A percentile compares a stretch with the other conserved stretches of the same genome.
phyloP scores from a whole-genome alignment of 495 filamentous ascomycete species.

The Penicillium atrosanguineum region DNA sequence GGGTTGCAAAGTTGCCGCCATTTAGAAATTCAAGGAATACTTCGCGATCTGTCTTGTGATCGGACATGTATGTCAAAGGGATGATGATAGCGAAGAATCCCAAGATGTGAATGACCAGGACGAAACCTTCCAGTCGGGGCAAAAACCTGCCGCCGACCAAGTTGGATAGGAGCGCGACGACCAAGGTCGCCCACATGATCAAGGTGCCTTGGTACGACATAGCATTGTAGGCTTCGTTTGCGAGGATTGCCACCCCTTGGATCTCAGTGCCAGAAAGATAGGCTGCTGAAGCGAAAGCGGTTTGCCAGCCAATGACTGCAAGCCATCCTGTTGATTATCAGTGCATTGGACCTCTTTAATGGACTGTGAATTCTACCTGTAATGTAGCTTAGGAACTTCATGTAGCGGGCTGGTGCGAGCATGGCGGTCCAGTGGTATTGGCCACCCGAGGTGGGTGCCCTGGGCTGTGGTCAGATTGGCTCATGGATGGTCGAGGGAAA shows the following conservation, averaged over 20 bases:
- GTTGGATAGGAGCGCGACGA: slow-evolving; percentile 27
- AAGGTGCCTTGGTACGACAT: slow-evolving; percentile 43
- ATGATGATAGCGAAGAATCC: slow-evolving; percentile 51
- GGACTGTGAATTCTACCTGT: slow-evolving; percentile 2
- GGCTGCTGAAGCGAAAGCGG: slow-evolving; percentile 25
- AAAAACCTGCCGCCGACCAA: slow-evolving; percentile 32
- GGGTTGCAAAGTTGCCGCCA: slow-evolving; percentile 32
- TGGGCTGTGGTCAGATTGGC: background rate
- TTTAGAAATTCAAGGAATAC: slow-evolving; percentile 39
- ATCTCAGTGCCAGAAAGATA: slow-evolving; percentile 35
- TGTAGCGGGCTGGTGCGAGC: slow-evolving; percentile 33
- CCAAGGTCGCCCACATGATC: slow-evolving; percentile 31
- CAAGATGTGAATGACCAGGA: slow-evolving; percentile 39
- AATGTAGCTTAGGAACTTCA: slow-evolving; percentile 42
- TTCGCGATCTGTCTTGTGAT: slow-evolving; percentile 18
- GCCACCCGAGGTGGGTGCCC: slow-evolving; percentile 38
- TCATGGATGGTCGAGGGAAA: background rate
- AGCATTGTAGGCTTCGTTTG: slow-evolving; percentile 16
- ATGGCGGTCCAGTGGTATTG: slow-evolving; percentile 48
- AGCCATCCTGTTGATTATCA: slow-evolving; percentile 22
- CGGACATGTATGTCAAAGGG: slow-evolving; percentile 25
- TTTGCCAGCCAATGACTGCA: slow-evolving; percentile 35
- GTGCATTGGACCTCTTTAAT: too few relatives aligned
- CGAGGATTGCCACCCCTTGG: slow-evolving; percentile 31
- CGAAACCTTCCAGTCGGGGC: slow-evolving; percentile 36